phyloP scores from a whole-genome alignment of 371 early-diverging fungal genomes.

The Syncephalastrum racemosum region DNA sequence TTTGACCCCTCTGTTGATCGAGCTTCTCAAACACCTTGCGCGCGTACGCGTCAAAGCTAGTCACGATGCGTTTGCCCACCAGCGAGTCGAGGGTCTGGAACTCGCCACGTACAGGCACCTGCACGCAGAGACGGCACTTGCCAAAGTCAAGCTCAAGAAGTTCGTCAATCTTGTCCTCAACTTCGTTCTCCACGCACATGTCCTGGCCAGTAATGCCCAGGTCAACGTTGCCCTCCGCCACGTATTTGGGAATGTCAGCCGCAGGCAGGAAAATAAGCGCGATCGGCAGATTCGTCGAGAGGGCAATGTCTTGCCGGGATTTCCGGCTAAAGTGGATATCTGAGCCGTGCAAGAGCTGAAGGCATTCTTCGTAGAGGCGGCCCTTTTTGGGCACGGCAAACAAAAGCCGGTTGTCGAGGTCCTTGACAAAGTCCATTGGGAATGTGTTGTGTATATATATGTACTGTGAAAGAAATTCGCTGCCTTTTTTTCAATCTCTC shows the following conservation, averaged over 20 bases:
- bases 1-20: constrained; percentile 58
- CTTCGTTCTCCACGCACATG: constrained; percentile 83
- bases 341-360: constrained; percentile 80
- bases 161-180: constrained; percentile 69
- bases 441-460: too few species aligned
- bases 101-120: constrained; percentile 63
- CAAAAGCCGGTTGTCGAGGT: constrained; percentile 76
- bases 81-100: constrained; percentile 62
- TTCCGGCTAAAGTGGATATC: constrained; percentile 93
- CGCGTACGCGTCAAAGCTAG: constrained; percentile 80
- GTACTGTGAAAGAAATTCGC: too few species aligned
- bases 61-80: constrained; percentile 92
- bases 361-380: constrained; percentile 86
- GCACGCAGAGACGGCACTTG: constrained; percentile 86
- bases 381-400: constrained; percentile 98
- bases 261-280: constrained; percentile 94
- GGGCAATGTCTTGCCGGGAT: constrained; percentile 93
- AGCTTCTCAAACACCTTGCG: constrained; percentile 67
- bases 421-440: constrained; percentile 64
- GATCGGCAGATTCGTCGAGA: constrained; percentile 89
- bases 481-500: too few species aligned
- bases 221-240: constrained; percentile 94
- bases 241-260: constrained; percentile 92
- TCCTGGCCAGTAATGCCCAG: constrained; percentile 96
- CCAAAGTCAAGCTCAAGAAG: constrained; percentile 87